phyloP scores from a whole-genome alignment of 495 filamentous ascomycete species.

The Talaromyces stipitatus region DNA sequence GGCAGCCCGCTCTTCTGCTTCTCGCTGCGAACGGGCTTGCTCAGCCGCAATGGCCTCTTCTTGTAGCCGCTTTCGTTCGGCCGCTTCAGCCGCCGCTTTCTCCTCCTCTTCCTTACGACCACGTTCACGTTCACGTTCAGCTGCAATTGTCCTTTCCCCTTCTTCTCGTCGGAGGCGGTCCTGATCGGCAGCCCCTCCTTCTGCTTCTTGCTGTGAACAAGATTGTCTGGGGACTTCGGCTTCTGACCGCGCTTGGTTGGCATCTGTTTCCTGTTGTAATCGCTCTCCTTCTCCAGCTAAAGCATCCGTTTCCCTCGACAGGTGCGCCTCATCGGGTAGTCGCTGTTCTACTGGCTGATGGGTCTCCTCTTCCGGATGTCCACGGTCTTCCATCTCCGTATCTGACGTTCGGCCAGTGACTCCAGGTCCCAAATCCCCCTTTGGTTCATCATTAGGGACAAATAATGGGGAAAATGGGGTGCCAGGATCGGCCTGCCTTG shows the following conservation, averaged over 20 bases:
- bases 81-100: neutral
- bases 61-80: no score
- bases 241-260: no score
- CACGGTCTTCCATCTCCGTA: neutral
- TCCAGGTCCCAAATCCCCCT: neutral
- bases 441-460: neutral
- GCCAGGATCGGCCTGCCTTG: neutral
- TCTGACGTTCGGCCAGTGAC: neutral
- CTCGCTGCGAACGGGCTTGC: no score
- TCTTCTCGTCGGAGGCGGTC: neutral
- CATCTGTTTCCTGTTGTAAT: no score
- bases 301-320: neutral
- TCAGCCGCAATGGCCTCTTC: no score
- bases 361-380: no score
- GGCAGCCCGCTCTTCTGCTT: no score
- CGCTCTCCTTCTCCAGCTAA: neutral
- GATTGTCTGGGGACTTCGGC: no score
- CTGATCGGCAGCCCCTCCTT: neutral
- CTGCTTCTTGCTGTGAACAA: neutral
- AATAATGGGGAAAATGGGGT: neutral
- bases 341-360: no score
- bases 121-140: neutral
- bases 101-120: neutral
- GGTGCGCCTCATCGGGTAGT: neutral
- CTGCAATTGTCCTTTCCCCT: no score